Evolutionary conservation across 306 rosid genomes (phyloP), one percentile per base, ranked within the genome.

Genomic region (Glycyrrhiza uralensis): DNA sequence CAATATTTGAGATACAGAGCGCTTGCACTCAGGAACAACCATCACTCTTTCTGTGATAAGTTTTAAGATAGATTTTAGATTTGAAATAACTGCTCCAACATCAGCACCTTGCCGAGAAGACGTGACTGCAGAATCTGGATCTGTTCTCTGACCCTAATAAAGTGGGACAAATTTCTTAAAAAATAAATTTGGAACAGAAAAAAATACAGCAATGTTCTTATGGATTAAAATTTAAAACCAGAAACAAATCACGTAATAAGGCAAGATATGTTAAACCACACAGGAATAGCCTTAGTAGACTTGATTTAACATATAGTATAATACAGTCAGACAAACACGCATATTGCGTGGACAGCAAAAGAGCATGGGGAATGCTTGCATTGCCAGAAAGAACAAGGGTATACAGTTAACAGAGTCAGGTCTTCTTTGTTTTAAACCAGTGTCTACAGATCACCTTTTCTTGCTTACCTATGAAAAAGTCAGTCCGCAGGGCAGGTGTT

Each of bases 41-140:
- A 95, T 89, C 75, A 92, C 96, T 85, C 93, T 89, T 68, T 92
- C 99, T 65, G 86, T 85, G 76, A 95, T 88, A 71, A 95, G 96
- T 75, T 88, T 95, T 82, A 95, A 77, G 65, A 88, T 83, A 22
- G 96, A 89, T 72, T 91, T 95, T 57, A 95, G 78, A 80, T 95
- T 95, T 60, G 92, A 89, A 77, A 91, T 88, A 60, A 89, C 89
- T 26, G 85, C 87, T 73, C 96, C 96, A 26, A 80, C 93, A 86
- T 91, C 97, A 33, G 90, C 87, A 65, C 88, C 86, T 80, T 89
- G 99, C 67, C 90, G 93, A 69, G 96, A 87, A 75, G 98, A 94
- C 2, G 96, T 88, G 59, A 88, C 97, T 3, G 93, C 92, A 30
- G 96, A 85, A 88, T 95, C 99, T 61, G 88, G 81, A 86, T 95